Conservation (phyloP, 768 basidiomycete species). For the Gloeopeniophorella convolvens region DNA sequence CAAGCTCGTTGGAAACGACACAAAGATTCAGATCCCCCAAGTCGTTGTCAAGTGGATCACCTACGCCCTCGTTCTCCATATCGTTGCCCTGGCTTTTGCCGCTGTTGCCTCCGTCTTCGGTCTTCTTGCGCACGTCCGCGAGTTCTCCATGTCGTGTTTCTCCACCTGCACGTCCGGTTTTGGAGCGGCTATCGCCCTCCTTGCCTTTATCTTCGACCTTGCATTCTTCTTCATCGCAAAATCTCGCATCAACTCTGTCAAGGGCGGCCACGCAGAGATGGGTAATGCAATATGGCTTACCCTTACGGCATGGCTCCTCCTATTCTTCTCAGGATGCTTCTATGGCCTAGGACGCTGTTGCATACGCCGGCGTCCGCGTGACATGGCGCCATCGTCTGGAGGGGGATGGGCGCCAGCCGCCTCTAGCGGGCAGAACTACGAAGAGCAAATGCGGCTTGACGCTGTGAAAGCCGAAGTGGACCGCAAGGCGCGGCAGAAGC, state of each 20-base stretch:
- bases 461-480: constrained; percentile 85
- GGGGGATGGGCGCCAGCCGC: constrained; percentile 19
- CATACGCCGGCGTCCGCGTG: constrained; percentile 47
- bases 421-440: constrained; percentile 32
- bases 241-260: constrained; percentile 66
- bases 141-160: constrained; percentile 80
- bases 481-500: constrained; percentile 61
- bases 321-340: constrained; percentile 90
- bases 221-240: constrained; percentile 87
- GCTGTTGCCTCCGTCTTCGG: constrained; percentile 73
- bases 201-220: constrained; percentile 92
- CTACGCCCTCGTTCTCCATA: constrained; percentile 86
- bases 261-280: constrained; percentile 69
- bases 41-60: constrained; percentile 93
- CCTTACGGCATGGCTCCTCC: constrained; percentile 74
- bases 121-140: constrained; percentile 79
- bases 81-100: constrained; percentile 75
- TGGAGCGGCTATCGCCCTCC: constrained; percentile 68
- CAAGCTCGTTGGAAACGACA: constrained; percentile 61
- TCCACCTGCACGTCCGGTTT: constrained; percentile 78
- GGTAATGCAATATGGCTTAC: constrained; percentile 93
- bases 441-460: constrained; percentile 70
- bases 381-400: constrained; percentile 27
- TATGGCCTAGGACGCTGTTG: constrained; percentile 83
- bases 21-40: constrained; percentile 65